Percentiles rank a stretch among this genome's conserved stretches.
These are phyloP conservation scores for Xylaria cubensis DNA, from an alignment of 495 filamentous ascomycete species.

Conservation along the genomic window DNA sequence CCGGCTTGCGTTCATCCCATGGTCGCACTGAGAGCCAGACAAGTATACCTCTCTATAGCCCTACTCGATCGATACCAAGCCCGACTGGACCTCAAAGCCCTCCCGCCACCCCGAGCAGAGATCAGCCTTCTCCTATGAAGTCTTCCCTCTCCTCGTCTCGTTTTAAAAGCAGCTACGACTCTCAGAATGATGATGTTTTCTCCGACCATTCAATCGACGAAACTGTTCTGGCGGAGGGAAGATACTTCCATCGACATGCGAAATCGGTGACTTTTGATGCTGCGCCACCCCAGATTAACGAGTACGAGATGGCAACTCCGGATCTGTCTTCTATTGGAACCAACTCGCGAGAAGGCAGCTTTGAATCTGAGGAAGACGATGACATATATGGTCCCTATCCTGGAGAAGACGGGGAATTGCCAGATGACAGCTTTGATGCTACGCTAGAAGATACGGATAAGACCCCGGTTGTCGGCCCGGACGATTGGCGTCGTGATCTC, in stretches of 20 bases:
- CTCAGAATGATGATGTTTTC: constrained; percentile 74
- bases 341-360: constrained; percentile 87
- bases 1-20: constrained; percentile 55
- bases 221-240: constrained; percentile 60
- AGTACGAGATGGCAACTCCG: constrained; percentile 97
- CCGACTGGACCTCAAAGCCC: constrained; percentile 36
- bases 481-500: constrained; percentile 87
- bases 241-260: constrained; percentile 74
- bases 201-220: constrained; percentile 64
- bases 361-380: constrained; percentile 76
- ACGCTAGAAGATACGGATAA: constrained; percentile 95
- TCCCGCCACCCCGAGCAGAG: constrained; percentile 71
- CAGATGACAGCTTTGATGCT: constrained; percentile 91
- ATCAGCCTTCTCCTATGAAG: constrained; percentile 79
- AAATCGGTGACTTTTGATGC: constrained; percentile 98
- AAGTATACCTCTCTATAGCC: constrained; percentile 53
- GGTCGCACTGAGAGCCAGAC: constrained; percentile 55
- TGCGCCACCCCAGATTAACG: constrained; percentile 90
- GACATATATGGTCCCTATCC: constrained; percentile 62
- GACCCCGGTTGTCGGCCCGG: constrained; percentile 93
- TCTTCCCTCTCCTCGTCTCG: constrained; percentile 78
- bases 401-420: constrained; percentile 67
- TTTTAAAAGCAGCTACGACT: constrained; percentile 76
- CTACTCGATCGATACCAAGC: constrained; percentile 41
- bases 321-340: constrained; percentile 89